Conservation (phyloP, 371 early-diverging fungal genomes). For the Rhizopus stolonifer region DNA sequence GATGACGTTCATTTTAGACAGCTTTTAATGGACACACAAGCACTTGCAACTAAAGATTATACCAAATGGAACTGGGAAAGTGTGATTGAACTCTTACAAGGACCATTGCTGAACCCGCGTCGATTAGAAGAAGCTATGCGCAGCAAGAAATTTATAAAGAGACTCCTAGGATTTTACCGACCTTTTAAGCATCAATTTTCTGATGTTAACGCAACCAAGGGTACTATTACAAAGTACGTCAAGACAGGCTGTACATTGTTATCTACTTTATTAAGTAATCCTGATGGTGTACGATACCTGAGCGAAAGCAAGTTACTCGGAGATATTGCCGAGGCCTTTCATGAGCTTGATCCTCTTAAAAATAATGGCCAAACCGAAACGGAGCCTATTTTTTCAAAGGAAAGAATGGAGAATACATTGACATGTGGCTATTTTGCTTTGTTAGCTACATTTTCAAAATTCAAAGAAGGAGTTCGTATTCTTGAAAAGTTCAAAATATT, state of each 20-base stretch:
- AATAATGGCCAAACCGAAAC: conserved; percentile 34
- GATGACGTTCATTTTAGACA: conserved; percentile 75
- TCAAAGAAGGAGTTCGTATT: conserved; percentile 66
- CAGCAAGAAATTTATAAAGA: conserved; percentile 73
- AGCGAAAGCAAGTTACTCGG: conserved; percentile 65
- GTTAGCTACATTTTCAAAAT: conserved; percentile 65
- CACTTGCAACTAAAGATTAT: conserved; percentile 71
- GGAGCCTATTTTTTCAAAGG: conserved; percentile 78
- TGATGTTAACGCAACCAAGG: conserved; percentile 56
- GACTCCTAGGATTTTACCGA: conserved; percentile 74
- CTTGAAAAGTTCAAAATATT: conserved; percentile 80
- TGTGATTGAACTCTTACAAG: conserved; percentile 73
- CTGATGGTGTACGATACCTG: conserved; percentile 71
- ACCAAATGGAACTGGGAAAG: conserved; percentile 85
- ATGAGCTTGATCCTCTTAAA: conserved; percentile 64
- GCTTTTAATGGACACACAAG: conserved; percentile 71
- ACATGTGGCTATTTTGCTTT: conserved; percentile 81
- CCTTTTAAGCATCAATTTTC: conserved; percentile 77
- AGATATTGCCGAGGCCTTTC: conserved; percentile 70
- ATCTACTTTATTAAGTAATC: conserved; percentile 55
- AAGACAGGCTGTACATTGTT: conserved; percentile 68
- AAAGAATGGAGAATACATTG: conserved; percentile 70
- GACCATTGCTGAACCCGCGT: conserved; percentile 70
- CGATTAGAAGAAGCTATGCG: conserved; percentile 79
- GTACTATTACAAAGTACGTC: conserved; percentile 52